These are phyloP conservation scores for Batrachochytrium dendrobatidis DNA, from an alignment of 371 early-diverging fungal genomes.

Conservation along the genomic window DNA sequence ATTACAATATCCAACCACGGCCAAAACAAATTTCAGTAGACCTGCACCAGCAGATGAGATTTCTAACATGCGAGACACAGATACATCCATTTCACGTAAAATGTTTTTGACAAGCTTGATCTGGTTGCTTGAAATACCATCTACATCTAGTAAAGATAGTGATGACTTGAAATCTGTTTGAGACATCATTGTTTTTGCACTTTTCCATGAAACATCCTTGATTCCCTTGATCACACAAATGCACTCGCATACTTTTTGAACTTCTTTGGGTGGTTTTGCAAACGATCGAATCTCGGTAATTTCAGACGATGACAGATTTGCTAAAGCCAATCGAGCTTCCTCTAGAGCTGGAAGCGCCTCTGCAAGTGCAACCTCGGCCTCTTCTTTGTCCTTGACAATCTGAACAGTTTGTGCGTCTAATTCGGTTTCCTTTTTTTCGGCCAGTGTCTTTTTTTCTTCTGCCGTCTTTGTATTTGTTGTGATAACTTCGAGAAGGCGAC, in stretches of 20 bases:
- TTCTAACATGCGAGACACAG: constrained; percentile 45
- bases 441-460: constrained; percentile 51
- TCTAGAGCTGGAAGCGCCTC: constrained; percentile 54
- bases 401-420: constrained; percentile 46
- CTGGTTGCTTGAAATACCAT: constrained; percentile 44
- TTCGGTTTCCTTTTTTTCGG: constrained; percentile 48
- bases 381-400: constrained; percentile 56
- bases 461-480: constrained; percentile 48
- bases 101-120: constrained; percentile 47
- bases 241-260: constrained; percentile 61
- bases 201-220: constrained; percentile 58
- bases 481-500: constrained; percentile 50
- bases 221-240: constrained; percentile 52
- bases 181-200: constrained; percentile 58
- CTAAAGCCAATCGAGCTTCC: constrained; percentile 47
- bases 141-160: constrained; percentile 43
- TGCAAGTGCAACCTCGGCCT: constrained; percentile 54
- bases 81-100: constrained; percentile 50
- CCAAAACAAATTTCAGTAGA: constrained; percentile 49
- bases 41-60: constrained; percentile 54
- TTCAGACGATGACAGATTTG: constrained; percentile 47
- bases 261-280: constrained; percentile 56
- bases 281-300: constrained; percentile 57
- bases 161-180: constrained; percentile 50
- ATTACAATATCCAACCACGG: constrained; percentile 56